Percentiles rank a stretch among this genome's conserved stretches.
Evolutionary conservation across 306 rosid species (phyloP).

Genomic region (Amphicarpaea edgeworthii): DNA sequence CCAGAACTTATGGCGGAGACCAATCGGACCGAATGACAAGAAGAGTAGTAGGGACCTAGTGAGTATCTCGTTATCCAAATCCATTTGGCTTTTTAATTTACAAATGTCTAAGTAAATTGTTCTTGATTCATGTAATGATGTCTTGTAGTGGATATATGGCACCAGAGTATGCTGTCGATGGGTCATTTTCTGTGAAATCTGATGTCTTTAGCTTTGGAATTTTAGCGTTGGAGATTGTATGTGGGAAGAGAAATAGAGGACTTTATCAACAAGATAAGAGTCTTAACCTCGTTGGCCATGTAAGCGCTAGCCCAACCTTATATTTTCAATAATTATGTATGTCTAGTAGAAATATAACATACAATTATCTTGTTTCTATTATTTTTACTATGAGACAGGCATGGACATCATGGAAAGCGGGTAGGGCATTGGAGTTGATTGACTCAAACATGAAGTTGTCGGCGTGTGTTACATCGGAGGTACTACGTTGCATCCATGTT

Average conservation of each 20-base stretch:
- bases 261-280: constrained; percentile 34
- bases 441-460: constrained; percentile 37
- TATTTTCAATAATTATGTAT: background rate
- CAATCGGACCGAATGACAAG: constrained; percentile 22
- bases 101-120: background rate
- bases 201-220: constrained; percentile 50
- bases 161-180: constrained; percentile 52
- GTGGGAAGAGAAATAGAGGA: constrained; percentile 55
- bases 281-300: constrained; percentile 52
- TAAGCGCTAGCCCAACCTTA: constrained; percentile 40
- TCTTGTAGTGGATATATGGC: constrained; percentile 58
- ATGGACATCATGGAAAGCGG: constrained; percentile 58
- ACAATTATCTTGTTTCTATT: background rate
- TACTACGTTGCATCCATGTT: constrained; percentile 53
- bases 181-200: constrained; percentile 49
- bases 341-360: background rate
- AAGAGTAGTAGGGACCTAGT: constrained; percentile 60
- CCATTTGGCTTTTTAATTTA: background rate
- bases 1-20: constrained; percentile 20
- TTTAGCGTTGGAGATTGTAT: constrained; percentile 52
- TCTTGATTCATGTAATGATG: background rate
- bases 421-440: constrained; percentile 42
- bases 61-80: constrained; percentile 7
- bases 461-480: constrained; percentile 17
- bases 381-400: constrained; percentile 37